Base-by-base conservation (phyloP, 2,329 filamentous ascomycete genomes). In the Botrytis hyacinthi region DNA sequence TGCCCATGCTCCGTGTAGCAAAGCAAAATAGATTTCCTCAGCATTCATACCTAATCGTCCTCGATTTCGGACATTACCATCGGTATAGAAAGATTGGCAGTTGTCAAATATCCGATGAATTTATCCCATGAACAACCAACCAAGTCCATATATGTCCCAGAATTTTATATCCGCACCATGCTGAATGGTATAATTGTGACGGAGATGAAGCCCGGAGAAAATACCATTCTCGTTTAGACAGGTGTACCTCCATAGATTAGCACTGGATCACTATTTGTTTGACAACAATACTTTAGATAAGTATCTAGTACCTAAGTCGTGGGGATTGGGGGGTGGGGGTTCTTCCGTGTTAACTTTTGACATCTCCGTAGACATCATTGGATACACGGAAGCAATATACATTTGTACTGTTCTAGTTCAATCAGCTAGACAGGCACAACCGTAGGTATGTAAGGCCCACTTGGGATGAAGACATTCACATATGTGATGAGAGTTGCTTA, bases 401-500 rank as follows among this genome's bases (percentile, higher is more conserved):
- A 48, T 57, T 54, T 44, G 18, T 29, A 7, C 65, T 37, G 46
- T 37, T 54, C 48, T n/a, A 48, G 46, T 29, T 48, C 63, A n/a
- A 29, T 54, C 37, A 68, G 46, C 32, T 54, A 37, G 65, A 67
- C 46, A 67, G 44, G 32, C 37, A 67, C 48, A 68, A 29, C 22
- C 37, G 42, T 6, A 65, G n/a, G 35, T 54, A 22, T 44, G 40
- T 26, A 26, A 48, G 26, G 48, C 37, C 66, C 66, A 59, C 66
- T 69, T 59, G 35, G 48, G 37, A 57, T 59, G 66, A 69, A 57
- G 48, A 42, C 29, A 32, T 57, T 69, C 37, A 57, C 66, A 57
- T 57, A 20, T 68, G 48, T 57, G 48, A 68, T 42, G 48, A n/a
- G 66, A 57, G 66, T 29, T 68, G 66, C 66, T 68, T 68, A 57